These are phyloP conservation scores for Globisporangium ultimum DNA, from an alignment of 352 stramenopile genomes.

Conservation along the genomic window DNA sequence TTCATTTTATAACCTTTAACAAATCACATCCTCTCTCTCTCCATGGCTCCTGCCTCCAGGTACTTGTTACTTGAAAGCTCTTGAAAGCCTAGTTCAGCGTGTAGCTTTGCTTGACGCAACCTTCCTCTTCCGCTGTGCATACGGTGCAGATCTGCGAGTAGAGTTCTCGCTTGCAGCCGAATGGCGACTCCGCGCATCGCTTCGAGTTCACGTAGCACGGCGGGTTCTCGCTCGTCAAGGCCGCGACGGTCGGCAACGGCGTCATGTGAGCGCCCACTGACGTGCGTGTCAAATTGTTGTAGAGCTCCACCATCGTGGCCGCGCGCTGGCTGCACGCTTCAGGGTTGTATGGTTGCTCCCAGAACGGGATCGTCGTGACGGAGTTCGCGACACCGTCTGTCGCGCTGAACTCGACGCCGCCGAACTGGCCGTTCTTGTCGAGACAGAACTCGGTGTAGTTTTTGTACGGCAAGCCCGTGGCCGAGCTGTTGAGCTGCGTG, in stretches of 20 bases:
- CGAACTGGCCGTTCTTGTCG: slow-evolving; percentile 26
- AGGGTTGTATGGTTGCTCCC: slow-evolving; percentile 34
- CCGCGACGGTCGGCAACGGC: slow-evolving; percentile 26
- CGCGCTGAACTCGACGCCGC: slow-evolving; percentile 40
- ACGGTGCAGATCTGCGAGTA: slow-evolving; percentile 53
- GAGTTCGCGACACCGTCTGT: slow-evolving; percentile 6
- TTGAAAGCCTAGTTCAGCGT: neutral
- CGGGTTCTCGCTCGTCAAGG: slow-evolving; percentile 38
- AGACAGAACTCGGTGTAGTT: slow-evolving; percentile 59
- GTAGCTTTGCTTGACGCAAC: slow-evolving; percentile 21
- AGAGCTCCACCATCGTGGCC: slow-evolving; percentile 36
- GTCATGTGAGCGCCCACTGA: slow-evolving; percentile 29
- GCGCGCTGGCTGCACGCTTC: slow-evolving; percentile 29
- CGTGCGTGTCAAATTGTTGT: slow-evolving; percentile 22
- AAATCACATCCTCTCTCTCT: too few species aligned
- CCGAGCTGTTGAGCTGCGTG: slow-evolving; percentile 35
- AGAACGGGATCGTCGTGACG: slow-evolving; percentile 43
- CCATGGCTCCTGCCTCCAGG: too few species aligned
- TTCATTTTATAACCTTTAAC: too few species aligned
- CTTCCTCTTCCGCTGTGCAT: slow-evolving; percentile 21
- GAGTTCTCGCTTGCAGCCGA: slow-evolving; percentile 47
- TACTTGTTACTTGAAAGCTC: too few species aligned
- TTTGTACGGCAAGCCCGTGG: slow-evolving; percentile 22
- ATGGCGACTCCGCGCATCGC: slow-evolving; percentile 21
- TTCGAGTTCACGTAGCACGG: slow-evolving; percentile 50